Base-by-base conservation (phyloP, 495 filamentous ascomycete species). In the Xylaria palmicola region DNA sequence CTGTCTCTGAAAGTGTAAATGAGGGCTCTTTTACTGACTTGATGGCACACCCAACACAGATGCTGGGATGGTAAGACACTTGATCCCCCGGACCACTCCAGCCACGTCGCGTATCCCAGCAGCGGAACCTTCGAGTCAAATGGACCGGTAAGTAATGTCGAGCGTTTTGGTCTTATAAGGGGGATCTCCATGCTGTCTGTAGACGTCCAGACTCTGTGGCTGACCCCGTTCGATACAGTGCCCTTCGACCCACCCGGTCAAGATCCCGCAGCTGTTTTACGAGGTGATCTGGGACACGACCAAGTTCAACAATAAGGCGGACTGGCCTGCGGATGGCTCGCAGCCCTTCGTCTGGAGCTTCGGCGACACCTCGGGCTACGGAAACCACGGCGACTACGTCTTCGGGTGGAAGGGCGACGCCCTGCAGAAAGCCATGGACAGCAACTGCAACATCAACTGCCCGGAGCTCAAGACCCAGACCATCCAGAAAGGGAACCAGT, bases 271-370 rank as follows among this genome's bases (percentile, higher is more conserved):
- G 55, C 53, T 74, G 6, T 75, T 75, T 63, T 73, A 71, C 61
- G 74, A 77, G 61, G 69, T 72, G 0, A 68, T 77, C 47, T 74
- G 67, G 66, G 68, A 75, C 56, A 77, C 74, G 8, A 59, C 58
- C 1, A 19, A 43, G 12, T 77, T 75, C 50, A 76, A 74, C 62
- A 64, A 74, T 62, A 71, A 74, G 13, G 71, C 77, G 47, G 64
- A 75, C 52, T 79, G 76, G 75, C 76, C 76, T 26, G 63, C 62
- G 32, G 73, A 75, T 49, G 76, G 75, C 59, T 68, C 62, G 56
- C 76, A 79, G 63, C 77, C 78, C 8, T 79, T 81, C 68, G 73
- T 79, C 9, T 81, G 76, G 75, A 67, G 63, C 12, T 74, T 65
- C 53, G 74, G 75, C 29, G 70, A 79, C 54, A 52, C 34, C 8